phyloP scores from a whole-genome alignment of 2,329 filamentous ascomycete genomes.

The Apiospora malaysiana region DNA sequence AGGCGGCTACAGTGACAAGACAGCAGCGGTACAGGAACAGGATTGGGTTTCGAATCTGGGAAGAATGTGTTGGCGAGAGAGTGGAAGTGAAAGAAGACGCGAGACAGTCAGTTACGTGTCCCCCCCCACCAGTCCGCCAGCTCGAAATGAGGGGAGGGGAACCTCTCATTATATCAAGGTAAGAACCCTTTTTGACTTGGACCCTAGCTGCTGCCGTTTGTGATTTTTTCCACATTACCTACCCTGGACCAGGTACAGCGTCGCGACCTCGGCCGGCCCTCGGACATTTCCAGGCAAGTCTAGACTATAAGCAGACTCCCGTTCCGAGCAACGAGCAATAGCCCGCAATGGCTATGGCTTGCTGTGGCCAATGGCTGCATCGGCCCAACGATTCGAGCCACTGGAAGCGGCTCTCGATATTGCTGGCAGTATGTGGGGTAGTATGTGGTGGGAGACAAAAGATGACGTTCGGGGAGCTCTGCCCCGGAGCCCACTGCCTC shows the following conservation, averaged over 20 bases:
- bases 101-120: constrained; percentile 4
- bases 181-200: neutral
- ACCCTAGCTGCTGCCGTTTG: constrained; percentile 11
- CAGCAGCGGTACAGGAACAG: neutral
- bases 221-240: constrained; percentile 20
- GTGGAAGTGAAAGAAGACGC: neutral
- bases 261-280: constrained; percentile 21
- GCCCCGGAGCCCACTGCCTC: constrained; percentile 3
- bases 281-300: constrained; percentile 14
- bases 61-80: neutral
- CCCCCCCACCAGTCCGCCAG: constrained; percentile 2
- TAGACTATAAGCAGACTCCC: neutral
- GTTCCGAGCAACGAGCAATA: neutral
- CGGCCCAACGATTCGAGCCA: constrained; percentile 11
- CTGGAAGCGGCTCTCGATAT: constrained; percentile 13
- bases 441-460: neutral
- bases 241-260: constrained; percentile 4
- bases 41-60: neutral
- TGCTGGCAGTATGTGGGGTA: constrained; percentile 19
- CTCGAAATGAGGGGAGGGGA: constrained; percentile 18
- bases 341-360: neutral
- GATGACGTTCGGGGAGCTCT: constrained; percentile 20
- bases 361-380: neutral
- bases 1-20: neutral
- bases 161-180: constrained; percentile 17